Percentiles rank a stretch among this genome's conserved stretches.
phyloP scores from a whole-genome alignment of 2,329 filamentous ascomycete genomes.

The Ophiostoma sp. region DNA sequence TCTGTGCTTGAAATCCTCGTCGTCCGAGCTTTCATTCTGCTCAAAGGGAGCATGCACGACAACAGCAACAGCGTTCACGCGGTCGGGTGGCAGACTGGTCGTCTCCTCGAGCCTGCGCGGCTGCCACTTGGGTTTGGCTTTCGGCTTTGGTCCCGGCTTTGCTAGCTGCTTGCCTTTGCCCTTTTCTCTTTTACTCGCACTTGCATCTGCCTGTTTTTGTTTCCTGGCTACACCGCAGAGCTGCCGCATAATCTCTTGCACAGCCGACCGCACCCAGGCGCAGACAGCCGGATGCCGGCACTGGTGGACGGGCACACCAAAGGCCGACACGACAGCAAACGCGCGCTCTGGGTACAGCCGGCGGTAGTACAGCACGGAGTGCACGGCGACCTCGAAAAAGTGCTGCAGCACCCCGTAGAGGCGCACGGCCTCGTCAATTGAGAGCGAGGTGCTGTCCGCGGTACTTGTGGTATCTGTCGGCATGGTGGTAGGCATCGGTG shows the following conservation, averaged over 20 bases:
- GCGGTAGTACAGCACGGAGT: conserved; percentile 81
- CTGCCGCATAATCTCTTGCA: conserved; percentile 64
- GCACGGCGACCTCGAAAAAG: conserved; percentile 76
- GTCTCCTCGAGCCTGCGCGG: background rate
- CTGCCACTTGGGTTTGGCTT: conserved; percentile 8
- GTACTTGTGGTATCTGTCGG: background rate
- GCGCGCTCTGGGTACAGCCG: conserved; percentile 69
- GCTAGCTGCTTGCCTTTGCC: background rate
- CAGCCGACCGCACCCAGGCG: conserved; percentile 76
- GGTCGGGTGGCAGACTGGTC: background rate
- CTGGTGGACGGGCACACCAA: conserved; percentile 79
- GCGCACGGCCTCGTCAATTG: conserved; percentile 37
- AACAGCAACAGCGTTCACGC: conserved; percentile 23
- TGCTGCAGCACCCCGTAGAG: conserved; percentile 66
- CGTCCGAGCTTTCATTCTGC: background rate
- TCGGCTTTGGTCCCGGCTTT: background rate
- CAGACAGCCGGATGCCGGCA: conserved; percentile 81
- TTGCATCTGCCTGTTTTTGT: background rate
- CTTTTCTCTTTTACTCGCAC: background rate
- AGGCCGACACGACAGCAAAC: conserved; percentile 73
- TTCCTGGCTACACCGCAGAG: conserved; percentile 46
- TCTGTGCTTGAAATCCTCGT: background rate
- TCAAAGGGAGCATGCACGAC: conserved; percentile 25
- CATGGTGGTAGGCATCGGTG: background rate
- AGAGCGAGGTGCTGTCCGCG: conserved; percentile 5